A percentile compares a stretch with the other conserved stretches of the same genome.
phyloP scores from a whole-genome alignment of 1,284 basidiomycete species.

The Cystobasidium slooffiae region DNA sequence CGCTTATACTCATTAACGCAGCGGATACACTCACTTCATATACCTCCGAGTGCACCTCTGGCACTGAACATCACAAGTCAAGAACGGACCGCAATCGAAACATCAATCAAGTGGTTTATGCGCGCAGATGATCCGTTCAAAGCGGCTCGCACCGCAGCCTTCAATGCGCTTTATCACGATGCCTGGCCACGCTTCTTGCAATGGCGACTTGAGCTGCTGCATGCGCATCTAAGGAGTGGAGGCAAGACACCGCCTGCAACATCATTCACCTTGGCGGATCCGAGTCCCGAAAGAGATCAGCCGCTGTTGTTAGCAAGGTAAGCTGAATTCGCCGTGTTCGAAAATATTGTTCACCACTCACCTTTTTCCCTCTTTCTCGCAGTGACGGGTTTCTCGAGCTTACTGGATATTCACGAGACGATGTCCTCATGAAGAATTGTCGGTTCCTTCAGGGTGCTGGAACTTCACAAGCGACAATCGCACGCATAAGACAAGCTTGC shows the following conservation, averaged over 20 bases:
- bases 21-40: slow-evolving; percentile 44
- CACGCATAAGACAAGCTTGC: slow-evolving; percentile 43
- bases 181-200: slow-evolving; percentile 45
- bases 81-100: slow-evolving; percentile 33
- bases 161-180: slow-evolving; percentile 42
- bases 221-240: slow-evolving; percentile 17
- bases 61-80: slow-evolving; percentile 43
- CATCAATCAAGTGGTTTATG: slow-evolving; percentile 29
- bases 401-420: slow-evolving; percentile 23
- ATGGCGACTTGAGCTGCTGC: slow-evolving; percentile 38
- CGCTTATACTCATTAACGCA: slow-evolving; percentile 42
- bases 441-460: slow-evolving; percentile 44
- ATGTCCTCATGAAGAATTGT: slow-evolving; percentile 39
- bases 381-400: slow-evolving; percentile 42
- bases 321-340: background rate
- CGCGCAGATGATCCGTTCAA: slow-evolving; percentile 42
- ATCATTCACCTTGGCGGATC: slow-evolving; percentile 41
- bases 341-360: background rate
- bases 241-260: slow-evolving; percentile 27
- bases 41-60: slow-evolving; percentile 42
- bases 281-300: slow-evolving; percentile 37
- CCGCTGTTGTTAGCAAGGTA: slow-evolving; percentile 39
- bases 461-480: slow-evolving; percentile 15
- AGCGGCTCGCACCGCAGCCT: slow-evolving; percentile 40
- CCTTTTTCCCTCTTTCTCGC: background rate